These are phyloP conservation scores for Naganishia vishniacii DNA, from an alignment of 768 basidiomycete species.

Conservation along the genomic window DNA sequence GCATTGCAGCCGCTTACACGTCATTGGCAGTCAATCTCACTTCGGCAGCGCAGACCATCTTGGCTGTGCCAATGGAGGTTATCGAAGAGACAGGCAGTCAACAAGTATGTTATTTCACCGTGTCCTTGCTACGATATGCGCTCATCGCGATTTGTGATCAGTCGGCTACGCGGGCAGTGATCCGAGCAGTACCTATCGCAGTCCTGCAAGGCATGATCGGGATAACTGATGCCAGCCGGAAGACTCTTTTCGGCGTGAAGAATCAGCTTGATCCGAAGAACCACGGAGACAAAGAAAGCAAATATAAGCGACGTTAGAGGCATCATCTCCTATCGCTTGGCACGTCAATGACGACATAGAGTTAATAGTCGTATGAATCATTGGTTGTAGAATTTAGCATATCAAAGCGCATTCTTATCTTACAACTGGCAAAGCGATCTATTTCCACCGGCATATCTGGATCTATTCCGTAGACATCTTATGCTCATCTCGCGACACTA, in stretches of 20 bases:
- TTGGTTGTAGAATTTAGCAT: background rate
- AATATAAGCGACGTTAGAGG: constrained; percentile 8
- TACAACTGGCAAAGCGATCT: constrained; percentile 10
- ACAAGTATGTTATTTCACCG: constrained; percentile 46
- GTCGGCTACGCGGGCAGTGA: constrained; percentile 89
- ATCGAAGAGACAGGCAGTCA: constrained; percentile 90
- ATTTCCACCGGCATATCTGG: background rate
- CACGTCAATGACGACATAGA: background rate
- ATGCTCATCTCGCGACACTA: background rate
- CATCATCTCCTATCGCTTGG: background rate
- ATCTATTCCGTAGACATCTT: background rate
- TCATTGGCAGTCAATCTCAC: constrained; percentile 79
- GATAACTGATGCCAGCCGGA: constrained; percentile 90
- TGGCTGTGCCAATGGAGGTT: constrained; percentile 98
- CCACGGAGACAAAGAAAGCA: constrained; percentile 12
- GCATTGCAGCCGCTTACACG: constrained; percentile 83
- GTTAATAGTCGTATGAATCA: background rate
- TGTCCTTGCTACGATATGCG: background rate
- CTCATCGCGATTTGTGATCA: constrained; percentile 46
- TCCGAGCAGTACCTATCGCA: constrained; percentile 94
- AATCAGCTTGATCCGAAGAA: constrained; percentile 75
- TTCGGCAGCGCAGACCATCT: constrained; percentile 93
- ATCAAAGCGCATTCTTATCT: background rate
- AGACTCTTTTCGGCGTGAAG: constrained; percentile 86
- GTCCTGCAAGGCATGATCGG: constrained; percentile 98